Base-by-base conservation (phyloP, 2,329 filamentous ascomycete genomes). In the Chlorencoelia australis region DNA sequence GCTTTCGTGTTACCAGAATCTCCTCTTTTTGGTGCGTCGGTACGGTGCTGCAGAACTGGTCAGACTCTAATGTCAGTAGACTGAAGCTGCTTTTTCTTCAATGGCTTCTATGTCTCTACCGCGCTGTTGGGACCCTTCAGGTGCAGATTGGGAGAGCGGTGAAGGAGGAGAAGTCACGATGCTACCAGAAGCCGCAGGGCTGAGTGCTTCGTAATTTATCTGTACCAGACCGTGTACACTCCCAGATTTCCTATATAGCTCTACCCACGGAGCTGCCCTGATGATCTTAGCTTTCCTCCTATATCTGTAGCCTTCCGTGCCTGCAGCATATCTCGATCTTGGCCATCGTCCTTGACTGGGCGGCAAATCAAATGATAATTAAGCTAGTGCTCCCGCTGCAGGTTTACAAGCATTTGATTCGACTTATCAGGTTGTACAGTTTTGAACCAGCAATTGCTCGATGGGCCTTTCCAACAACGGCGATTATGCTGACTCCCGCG, bases 301-400 rank as follows among this genome's bases (percentile, higher is more conserved):
- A 44, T 49, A 44, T 43, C 49, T 51, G 50, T 52, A 48, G 43
- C 42, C 41, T 44, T 37, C 49, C 51, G 51, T 43, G 47, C 40
- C 48, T 53, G 51, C 50, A 44, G 46, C 45, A 44, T 42, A 43
- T 38, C 46, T 49, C 41, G 45, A 48, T 52, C 45, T 46, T 37
- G 25, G 27, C 24, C 26, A 30, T 37, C 37, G 30, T 42, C 37
- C 41, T 41, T 42, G 42, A 30, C 30, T 43, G 33, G 41, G 32
- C 30, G 43, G 43, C 42, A 39, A 39, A 48, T 37, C 37, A 46
- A 42, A 48, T 42, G 33, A 30, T 29, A 31, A 30, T 37, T 33
- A 37, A 40, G 35, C 39, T 31, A 42, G 34, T 28, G 38, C 33
- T 37, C 42, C 29, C 30, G 37, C 30, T 46, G 34, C 39, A 44